Evolutionary conservation across 495 filamentous ascomycete genomes (phyloP), one percentile per base, ranked within the genome.

Genomic region (Apodospora peruviana): DNA sequence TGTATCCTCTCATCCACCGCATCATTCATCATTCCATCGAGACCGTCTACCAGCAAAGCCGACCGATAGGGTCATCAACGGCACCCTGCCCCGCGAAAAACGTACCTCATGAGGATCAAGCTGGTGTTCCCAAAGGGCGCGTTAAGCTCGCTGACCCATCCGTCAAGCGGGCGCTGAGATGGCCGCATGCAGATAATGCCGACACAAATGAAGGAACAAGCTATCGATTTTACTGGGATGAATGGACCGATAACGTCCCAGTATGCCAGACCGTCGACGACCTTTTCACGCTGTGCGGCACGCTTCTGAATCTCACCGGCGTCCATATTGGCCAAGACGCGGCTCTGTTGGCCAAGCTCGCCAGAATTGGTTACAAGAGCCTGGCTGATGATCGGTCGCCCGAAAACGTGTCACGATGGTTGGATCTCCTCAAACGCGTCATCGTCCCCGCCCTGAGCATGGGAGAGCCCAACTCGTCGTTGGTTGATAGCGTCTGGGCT

Each of bases 191-290:
- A 12, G 90, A 95, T 49, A 81, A 79, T 52, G 76, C 76, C 42
- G 89, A 90, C 51, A 79, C 74, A 5, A 80, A 77, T 34, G 87
- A 90, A 58, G 84, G 83, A 5, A 78, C 74, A 4, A 79, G 83
- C 40, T 96, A 95, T 59, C 78, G 86, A 21, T 97, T 94, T 63
- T 99, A 97, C 67, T 96, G 90, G 83, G 91, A 96, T 49, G 91
- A 97, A 46, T 99, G 94, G 94, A 76, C 85, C 9, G 91, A 97
- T 52, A 91, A 90, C 52, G 74, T 97, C 23, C 94, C 94, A 2
- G 68, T 95, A 9, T 97, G 93, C 59, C 90, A 95, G 60, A 85
- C 73, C 3, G 79, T 95, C 5, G 89, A 95, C 54, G 93, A 99
- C 59, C 74, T 99, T 2, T 93, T 97, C 58, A 78, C 81, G 2